Conservation (phyloP, 257 asterid genomes). For the Nicotiana otophora region DNA sequence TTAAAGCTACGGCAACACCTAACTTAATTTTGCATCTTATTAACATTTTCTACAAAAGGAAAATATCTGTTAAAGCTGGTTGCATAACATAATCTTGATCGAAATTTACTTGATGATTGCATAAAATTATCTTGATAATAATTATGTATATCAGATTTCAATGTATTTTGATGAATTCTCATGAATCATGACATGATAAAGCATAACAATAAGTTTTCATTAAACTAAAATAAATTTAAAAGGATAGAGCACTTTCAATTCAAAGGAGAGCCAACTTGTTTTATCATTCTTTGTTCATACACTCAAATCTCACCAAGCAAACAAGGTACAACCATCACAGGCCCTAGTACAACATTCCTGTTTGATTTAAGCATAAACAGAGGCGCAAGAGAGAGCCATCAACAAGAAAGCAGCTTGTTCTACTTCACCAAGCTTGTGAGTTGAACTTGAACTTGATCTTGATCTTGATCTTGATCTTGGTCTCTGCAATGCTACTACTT, state of each 20-base stretch:
- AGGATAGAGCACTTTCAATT: not conserved
- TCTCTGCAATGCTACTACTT: slow-evolving; percentile 51
- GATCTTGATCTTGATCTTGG: slow-evolving; percentile 54
- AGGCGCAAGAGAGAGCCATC: slow-evolving; percentile 85
- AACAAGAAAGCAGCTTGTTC: slow-evolving; percentile 85
- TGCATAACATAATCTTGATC: too few relatives aligned
- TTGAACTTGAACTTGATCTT: slow-evolving; percentile 66
- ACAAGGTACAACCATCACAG: not conserved
- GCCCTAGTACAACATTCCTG: not conserved
- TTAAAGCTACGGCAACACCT: too few relatives aligned
- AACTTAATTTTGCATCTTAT: too few relatives aligned
- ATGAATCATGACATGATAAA: not conserved
- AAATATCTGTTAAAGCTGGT: too few relatives aligned
- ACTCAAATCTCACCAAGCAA: not conserved
- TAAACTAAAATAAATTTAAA: not conserved
- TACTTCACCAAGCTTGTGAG: slow-evolving; percentile 63
- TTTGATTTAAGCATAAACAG: slow-evolving; percentile 60
- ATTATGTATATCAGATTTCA: too few relatives aligned
- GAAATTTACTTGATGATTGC: too few relatives aligned
- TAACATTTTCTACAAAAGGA: too few relatives aligned
- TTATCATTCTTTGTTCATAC: not conserved
- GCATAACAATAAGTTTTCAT: not conserved
- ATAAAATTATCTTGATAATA: too few relatives aligned
- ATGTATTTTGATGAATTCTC: too few relatives aligned
- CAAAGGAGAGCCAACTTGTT: not conserved